Evolutionary conservation across 192 early-diverging fungal species (phyloP).

Genomic region (Backusella circina): DNA sequence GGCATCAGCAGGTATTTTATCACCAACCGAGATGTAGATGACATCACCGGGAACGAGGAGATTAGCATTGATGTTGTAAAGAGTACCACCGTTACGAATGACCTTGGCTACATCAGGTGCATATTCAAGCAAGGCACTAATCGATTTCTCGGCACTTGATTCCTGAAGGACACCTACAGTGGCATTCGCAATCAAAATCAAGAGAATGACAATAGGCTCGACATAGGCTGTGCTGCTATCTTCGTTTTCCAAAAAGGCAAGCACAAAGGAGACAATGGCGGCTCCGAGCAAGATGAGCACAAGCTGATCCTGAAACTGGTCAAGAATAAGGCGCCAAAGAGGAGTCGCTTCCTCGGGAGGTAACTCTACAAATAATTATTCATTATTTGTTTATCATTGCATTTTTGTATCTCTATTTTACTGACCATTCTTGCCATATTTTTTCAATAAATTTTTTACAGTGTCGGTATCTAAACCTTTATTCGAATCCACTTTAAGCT

Average conservation of each 20-base stretch:
- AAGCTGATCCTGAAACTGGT: constrained; percentile 98
- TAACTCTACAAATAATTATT: constrained; percentile 58
- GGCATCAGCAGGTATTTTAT: constrained; percentile 95
- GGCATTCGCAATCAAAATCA: constrained; percentile 98
- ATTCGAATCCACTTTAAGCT: constrained; percentile 61
- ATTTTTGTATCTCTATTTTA: constrained; percentile 18
- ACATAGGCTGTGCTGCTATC: constrained; percentile 86
- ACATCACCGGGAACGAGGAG: constrained; percentile 98
- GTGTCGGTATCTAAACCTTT: constrained; percentile 68
- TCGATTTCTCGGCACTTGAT: constrained; percentile 94
- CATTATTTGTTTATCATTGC: background rate
- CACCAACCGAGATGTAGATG: constrained; percentile 85
- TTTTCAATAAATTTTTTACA: constrained; percentile 51
- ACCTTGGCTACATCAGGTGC: constrained; percentile 95
- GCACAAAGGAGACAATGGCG: constrained; percentile 87
- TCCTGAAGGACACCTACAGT: constrained; percentile 97
- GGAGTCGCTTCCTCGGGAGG: constrained; percentile 90
- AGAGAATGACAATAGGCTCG: constrained; percentile 96
- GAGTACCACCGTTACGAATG: constrained; percentile 68
- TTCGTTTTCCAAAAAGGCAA: constrained; percentile 83
- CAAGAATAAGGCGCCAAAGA: constrained; percentile 87
- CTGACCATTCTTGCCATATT: constrained; percentile 81
- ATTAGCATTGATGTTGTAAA: constrained; percentile 62
- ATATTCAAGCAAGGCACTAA: constrained; percentile 95
- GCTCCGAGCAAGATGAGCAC: constrained; percentile 93